phyloP scores from a whole-genome alignment of 768 basidiomycete species.

The Termitomyces sp. region DNA sequence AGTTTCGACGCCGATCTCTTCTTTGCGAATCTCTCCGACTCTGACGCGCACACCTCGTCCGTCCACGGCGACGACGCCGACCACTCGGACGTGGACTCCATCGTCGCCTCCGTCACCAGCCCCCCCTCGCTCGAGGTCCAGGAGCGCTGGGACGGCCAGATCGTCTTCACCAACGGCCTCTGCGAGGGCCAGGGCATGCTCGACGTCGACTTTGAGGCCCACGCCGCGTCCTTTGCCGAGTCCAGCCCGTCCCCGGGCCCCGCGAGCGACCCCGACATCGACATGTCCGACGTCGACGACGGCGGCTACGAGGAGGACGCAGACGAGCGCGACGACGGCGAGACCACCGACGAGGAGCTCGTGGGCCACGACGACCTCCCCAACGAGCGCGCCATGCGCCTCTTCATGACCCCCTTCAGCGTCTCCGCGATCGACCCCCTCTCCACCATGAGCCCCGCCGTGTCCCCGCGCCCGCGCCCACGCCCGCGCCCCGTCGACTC shows the following conservation, averaged over 20 bases:
- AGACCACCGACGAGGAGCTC: slow-evolving; percentile 82
- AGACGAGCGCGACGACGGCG: slow-evolving; percentile 56
- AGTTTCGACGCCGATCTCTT: slow-evolving; percentile 82
- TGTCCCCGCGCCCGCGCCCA: slow-evolving; percentile 36
- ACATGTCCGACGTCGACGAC: slow-evolving; percentile 39
- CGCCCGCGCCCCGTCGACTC: slow-evolving; percentile 27
- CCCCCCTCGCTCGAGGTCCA: slow-evolving; percentile 52
- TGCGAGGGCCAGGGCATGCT: slow-evolving; percentile 52
- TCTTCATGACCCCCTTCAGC: slow-evolving; percentile 61
- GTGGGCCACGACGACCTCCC: slow-evolving; percentile 71
- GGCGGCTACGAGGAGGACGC: slow-evolving; percentile 43
- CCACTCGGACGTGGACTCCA: slow-evolving; percentile 35
- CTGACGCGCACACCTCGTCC: slow-evolving; percentile 30
- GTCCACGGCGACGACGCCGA: slow-evolving; percentile 39
- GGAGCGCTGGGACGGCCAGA: slow-evolving; percentile 71
- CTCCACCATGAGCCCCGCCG: slow-evolving; percentile 63
- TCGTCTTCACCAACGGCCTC: slow-evolving; percentile 65
- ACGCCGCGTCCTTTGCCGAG: slow-evolving; percentile 46
- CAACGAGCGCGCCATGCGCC: slow-evolving; percentile 69
- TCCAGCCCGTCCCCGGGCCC: slow-evolving; percentile 43
- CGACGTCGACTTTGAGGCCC: slow-evolving; percentile 69
- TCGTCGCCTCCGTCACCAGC: slow-evolving; percentile 23
- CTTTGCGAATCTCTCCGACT: slow-evolving; percentile 71
- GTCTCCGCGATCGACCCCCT: slow-evolving; percentile 68
- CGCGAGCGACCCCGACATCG: slow-evolving; percentile 50